These are phyloP conservation scores for Metschnikowia shivogae DNA, from an alignment of 805 yeast genomes.

Conservation along the genomic window DNA sequence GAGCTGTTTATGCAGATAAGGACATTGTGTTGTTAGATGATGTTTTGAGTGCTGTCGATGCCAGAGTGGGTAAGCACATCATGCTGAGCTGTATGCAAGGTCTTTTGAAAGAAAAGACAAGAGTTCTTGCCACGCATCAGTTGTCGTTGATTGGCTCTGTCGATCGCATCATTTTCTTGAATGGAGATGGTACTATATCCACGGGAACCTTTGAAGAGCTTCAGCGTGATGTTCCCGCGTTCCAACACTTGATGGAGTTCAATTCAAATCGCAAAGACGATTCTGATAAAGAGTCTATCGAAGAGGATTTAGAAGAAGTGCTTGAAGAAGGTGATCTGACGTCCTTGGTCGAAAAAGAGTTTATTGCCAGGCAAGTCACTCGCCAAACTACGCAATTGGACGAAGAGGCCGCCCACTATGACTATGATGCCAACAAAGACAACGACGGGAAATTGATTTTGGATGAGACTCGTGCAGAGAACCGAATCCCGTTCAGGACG, in stretches of 20 bases:
- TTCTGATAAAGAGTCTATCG: slow-evolving; percentile 19
- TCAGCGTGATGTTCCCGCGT: slow-evolving; percentile 30
- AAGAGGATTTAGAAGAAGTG: slow-evolving; percentile 19
- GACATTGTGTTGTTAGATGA: slow-evolving; percentile 74
- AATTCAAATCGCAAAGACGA: slow-evolving; percentile 22
- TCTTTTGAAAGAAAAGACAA: slow-evolving; percentile 52
- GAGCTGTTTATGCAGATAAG: slow-evolving; percentile 68
- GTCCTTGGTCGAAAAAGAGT: slow-evolving; percentile 7
- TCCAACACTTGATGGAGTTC: slow-evolving; percentile 37
- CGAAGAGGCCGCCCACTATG: slow-evolving; percentile 31
- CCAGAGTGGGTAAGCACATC: slow-evolving; percentile 79
- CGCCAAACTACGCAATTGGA: slow-evolving; percentile 21
- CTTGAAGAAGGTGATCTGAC: slow-evolving; percentile 8
- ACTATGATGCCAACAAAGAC: slow-evolving; percentile 24
- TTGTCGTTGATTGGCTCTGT: slow-evolving; percentile 66
- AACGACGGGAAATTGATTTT: slow-evolving; percentile 16
- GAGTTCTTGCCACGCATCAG: slow-evolving; percentile 83
- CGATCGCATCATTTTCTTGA: slow-evolving; percentile 63
- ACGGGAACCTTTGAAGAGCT: slow-evolving; percentile 61
- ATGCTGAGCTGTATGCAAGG: slow-evolving; percentile 67
- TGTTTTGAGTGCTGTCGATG: slow-evolving; percentile 81
- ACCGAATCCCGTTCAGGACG: slow-evolving; percentile 26
- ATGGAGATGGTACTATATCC: slow-evolving; percentile 58
- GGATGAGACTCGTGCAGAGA: slow-evolving; percentile 17
- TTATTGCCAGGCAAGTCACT: slow-evolving; percentile 11